These are phyloP conservation scores for Annona squamosa DNA, from an alignment of 164 flowering plant species.

Conservation along the genomic window DNA sequence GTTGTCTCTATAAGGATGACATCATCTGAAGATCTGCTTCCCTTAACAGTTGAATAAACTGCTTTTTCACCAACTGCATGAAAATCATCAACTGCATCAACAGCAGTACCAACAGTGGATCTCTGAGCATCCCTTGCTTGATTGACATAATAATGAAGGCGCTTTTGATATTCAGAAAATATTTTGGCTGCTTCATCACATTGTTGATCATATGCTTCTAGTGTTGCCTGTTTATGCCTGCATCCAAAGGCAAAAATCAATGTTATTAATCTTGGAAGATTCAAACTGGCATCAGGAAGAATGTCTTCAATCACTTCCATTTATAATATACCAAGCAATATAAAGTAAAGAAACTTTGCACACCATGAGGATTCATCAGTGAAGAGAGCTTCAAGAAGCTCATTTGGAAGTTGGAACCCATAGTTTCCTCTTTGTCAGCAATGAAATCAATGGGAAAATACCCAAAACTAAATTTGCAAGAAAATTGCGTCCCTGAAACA, in stretches of 20 bases:
- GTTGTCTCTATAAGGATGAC: slow-evolving; percentile 80
- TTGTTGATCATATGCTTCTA: slow-evolving; percentile 89
- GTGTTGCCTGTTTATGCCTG: slow-evolving; percentile 94
- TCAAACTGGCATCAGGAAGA: too few species aligned
- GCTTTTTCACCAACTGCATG: slow-evolving; percentile 45
- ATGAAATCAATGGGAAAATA: too few species aligned
- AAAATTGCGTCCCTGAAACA: too few species aligned
- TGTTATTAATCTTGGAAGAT: too few species aligned
- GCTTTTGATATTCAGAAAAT: slow-evolving; percentile 89
- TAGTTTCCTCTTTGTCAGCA: too few species aligned
- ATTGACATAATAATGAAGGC: slow-evolving; percentile 62
- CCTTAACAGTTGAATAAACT: slow-evolving; percentile 75
- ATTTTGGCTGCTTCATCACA: slow-evolving; percentile 95
- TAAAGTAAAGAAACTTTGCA: too few species aligned
- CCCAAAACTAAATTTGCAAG: too few species aligned
- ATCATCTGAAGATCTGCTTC: slow-evolving; percentile 67
- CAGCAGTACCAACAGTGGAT: slow-evolving; percentile 34
- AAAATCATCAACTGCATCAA: slow-evolving; percentile 46
- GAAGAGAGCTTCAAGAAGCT: too few species aligned
- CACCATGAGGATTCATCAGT: too few species aligned
- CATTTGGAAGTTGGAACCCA: too few species aligned
- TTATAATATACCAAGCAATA: too few species aligned
- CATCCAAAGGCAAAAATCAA: not conserved
- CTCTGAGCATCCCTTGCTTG: slow-evolving; percentile 87
- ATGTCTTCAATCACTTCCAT: too few species aligned